Percentiles rank a stretch among this genome's conserved stretches.
Evolutionary conservation across 2,329 filamentous ascomycete species (phyloP).

Genomic region (Colletotrichum sansevieriae): DNA sequence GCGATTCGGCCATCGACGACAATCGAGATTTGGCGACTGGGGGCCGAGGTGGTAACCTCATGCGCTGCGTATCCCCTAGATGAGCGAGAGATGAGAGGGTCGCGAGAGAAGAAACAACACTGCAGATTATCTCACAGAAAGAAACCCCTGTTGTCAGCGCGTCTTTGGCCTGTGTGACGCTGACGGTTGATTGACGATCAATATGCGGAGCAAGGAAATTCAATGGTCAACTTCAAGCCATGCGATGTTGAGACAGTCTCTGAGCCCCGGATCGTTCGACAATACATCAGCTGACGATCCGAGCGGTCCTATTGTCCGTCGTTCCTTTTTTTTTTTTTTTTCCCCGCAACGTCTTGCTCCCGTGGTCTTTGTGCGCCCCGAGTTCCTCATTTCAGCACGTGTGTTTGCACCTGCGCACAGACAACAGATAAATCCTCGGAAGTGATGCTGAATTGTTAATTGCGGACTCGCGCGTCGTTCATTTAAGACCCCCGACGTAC

Average conservation of each 20-base stretch:
- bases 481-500: slow-evolving; percentile 10
- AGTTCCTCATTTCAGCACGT: background rate
- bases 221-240: slow-evolving; percentile 11
- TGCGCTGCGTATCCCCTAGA: background rate
- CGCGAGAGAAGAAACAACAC: slow-evolving; percentile 6
- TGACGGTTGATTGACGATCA: background rate
- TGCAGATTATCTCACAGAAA: background rate
- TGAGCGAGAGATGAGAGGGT: background rate
- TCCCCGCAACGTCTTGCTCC: too few relatives aligned
- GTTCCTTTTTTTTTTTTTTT: too few relatives aligned
- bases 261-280: slow-evolving; percentile 31
- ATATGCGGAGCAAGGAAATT: background rate
- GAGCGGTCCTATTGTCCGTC: slow-evolving; percentile 11
- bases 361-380: too few relatives aligned
- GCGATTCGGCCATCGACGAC: slow-evolving; percentile 21
- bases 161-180: background rate
- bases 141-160: background rate
- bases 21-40: slow-evolving; percentile 30
- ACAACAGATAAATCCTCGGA: slow-evolving; percentile 3
- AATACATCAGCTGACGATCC: slow-evolving; percentile 23
- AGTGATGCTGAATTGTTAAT: background rate
- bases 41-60: background rate
- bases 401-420: slow-evolving; percentile 2
- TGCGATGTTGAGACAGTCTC: slow-evolving; percentile 26
- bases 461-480: slow-evolving; percentile 29